Evolutionary conservation across 257 asterid genomes (phyloP).

Genomic region (Paraleonurus japonicus): DNA sequence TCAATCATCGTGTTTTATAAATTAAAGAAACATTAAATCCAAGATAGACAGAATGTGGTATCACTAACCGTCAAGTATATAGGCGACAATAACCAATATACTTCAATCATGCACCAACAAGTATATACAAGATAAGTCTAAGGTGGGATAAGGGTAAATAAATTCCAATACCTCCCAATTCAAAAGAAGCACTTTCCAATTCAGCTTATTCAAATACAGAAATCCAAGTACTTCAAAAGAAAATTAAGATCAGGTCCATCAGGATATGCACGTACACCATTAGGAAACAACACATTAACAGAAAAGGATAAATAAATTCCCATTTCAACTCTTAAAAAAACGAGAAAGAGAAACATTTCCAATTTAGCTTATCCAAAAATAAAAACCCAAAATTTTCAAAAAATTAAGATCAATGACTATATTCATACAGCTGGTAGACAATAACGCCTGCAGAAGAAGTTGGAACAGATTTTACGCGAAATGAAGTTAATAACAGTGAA

Average conservation of each 20-base stretch:
- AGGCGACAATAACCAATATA: background rate
- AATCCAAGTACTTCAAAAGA: background rate
- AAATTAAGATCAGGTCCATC: background rate
- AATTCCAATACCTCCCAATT: background rate
- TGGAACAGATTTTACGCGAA: conserved; percentile 5
- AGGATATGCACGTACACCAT: background rate
- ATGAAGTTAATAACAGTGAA: background rate
- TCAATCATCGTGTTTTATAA: background rate
- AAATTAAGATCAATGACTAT: background rate
- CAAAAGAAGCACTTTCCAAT: conserved; percentile 3
- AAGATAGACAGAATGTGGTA: background rate
- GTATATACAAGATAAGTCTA: background rate
- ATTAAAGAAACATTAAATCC: background rate
- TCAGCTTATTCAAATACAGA: background rate
- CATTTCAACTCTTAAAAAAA: background rate
- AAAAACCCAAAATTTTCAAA: background rate
- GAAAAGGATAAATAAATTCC: background rate
- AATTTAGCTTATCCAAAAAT: background rate
- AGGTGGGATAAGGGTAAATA: background rate
- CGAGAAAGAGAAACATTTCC: background rate
- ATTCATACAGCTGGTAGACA: background rate
- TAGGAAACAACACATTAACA: background rate
- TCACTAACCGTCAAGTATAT: background rate
- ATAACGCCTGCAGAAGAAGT: background rate
- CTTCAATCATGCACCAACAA: conserved; percentile 2